A percentile compares a stretch with the other conserved stretches of the same genome.
Conservation (phyloP, 768 basidiomycete genomes). For the Trametes punicea region DNA sequence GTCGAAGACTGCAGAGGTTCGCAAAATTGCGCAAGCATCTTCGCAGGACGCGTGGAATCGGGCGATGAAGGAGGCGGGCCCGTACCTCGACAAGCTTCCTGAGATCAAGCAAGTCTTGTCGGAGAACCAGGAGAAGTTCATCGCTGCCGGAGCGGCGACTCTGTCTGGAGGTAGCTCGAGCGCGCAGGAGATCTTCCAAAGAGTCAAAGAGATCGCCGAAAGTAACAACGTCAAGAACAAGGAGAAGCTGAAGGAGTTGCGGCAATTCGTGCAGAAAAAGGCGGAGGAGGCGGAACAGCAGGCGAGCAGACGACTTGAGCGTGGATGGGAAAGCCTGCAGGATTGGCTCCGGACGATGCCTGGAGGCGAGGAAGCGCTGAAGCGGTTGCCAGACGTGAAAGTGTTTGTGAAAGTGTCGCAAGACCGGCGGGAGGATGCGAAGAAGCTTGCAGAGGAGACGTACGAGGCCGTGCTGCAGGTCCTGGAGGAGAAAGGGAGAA, state of each 20-base stretch:
- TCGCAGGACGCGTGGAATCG: constrained; percentile 28
- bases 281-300: constrained; percentile 25
- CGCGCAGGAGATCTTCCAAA: constrained; percentile 25
- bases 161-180: constrained; percentile 11
- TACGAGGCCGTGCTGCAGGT: constrained; percentile 29
- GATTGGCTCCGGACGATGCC: constrained; percentile 28
- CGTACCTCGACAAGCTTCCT: constrained; percentile 30
- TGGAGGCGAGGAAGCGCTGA: constrained; percentile 29
- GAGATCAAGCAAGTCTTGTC: constrained; percentile 28
- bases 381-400: constrained; percentile 27
- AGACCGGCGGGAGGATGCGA: constrained; percentile 29
- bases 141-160: constrained; percentile 19
- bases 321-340: constrained; percentile 27
- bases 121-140: constrained; percentile 28
- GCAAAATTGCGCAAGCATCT: constrained; percentile 23
- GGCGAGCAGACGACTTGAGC: constrained; percentile 7
- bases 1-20: constrained; percentile 27
- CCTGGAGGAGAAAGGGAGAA: constrained; percentile 30
- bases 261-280: constrained; percentile 28
- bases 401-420: constrained; percentile 25
- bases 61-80: constrained; percentile 24
- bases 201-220: constrained; percentile 27
- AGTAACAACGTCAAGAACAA: constrained; percentile 24
- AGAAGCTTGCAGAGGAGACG: constrained; percentile 32
- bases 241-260: constrained; percentile 29